Evolutionary conservation across 2,329 filamentous ascomycete genomes (phyloP), one percentile per base, ranked within the genome.

Genomic region (Colletotrichum paranaense): DNA sequence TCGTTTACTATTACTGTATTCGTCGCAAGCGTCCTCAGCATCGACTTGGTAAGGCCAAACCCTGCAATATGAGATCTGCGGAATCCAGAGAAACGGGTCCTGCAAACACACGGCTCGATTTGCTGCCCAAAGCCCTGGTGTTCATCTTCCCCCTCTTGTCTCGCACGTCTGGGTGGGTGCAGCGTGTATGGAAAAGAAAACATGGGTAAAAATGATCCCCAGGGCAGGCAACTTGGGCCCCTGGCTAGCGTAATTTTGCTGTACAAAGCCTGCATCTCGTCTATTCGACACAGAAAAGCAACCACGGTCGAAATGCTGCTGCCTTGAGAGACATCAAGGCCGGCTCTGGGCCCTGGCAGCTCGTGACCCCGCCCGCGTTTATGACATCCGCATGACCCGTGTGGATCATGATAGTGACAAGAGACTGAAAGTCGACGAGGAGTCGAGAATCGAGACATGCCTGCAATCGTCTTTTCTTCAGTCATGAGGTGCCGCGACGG

Each of bases 1-100:
- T 75, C 74, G 74, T 72, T 75, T 72, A 72, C 68, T 26, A 68
- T 74, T 75, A 49, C 74, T 66, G 38, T 28, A 72, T 75, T 74
- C 32, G 67, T 52, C 52, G 24, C 70, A 73, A 73, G 73, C 57
- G 70, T 42, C 16, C 12, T 28, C n/a, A 35, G 5, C 62, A 56
- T 67, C 58, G 22, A 52, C 62, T 56, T 46, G 53, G 49, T 28
- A 35, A 35, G 63, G 46, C 63, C 68, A 69, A 58, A 22, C 62
- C 60, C 68, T 67, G 70, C 69, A 66, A 64, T 59, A 57, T 73
- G 73, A 73, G 73, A 75, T 74, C 73, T 69, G 60, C 73, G 70
- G 70, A 75, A 73, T 67, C 65, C 73, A 73, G 66, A 67, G 70
- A 73, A 73, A 58, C 60, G 70, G 66, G 42, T 62, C 62, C 70